Evolutionary conservation across 2,329 filamentous ascomycete genomes (phyloP).

Genomic region (Colletotrichum echinochloae): DNA sequence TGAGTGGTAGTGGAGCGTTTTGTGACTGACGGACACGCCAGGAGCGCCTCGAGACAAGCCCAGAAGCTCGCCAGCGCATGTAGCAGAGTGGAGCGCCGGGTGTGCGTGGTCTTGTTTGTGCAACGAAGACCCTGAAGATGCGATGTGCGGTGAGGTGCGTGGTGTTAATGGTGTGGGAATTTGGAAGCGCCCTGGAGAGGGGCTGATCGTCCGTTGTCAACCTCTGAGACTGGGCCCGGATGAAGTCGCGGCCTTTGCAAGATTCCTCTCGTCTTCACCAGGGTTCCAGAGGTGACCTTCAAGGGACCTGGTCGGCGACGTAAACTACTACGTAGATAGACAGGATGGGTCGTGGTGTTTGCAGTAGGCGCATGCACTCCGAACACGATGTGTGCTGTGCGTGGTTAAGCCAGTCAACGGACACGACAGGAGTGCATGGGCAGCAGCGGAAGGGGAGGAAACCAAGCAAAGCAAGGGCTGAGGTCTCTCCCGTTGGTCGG

Average conservation of each 20-base stretch:
- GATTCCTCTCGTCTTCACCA: slow-evolving; percentile 32
- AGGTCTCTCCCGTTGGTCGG: slow-evolving; percentile 28
- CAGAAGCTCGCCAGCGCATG: slow-evolving; percentile 39
- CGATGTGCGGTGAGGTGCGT: slow-evolving; percentile 39
- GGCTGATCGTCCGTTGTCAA: slow-evolving; percentile 23
- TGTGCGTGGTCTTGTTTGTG: slow-evolving; percentile 25
- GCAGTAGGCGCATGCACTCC: slow-evolving; percentile 38
- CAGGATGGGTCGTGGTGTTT: slow-evolving; percentile 31
- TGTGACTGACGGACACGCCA: slow-evolving; percentile 35
- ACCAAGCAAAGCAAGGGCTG: slow-evolving; percentile 25
- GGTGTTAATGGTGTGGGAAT: slow-evolving; percentile 4
- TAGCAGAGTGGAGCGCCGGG: slow-evolving; percentile 35
- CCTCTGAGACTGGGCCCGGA: slow-evolving; percentile 21
- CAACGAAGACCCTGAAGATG: slow-evolving; percentile 38
- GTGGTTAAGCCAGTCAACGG: slow-evolving; percentile 48
- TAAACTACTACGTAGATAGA: not conserved
- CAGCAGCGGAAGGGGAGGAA: slow-evolving; percentile 48
- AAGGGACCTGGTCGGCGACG: slow-evolving; percentile 19
- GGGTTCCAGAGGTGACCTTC: slow-evolving; percentile 18
- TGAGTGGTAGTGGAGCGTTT: slow-evolving; percentile 34
- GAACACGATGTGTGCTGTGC: slow-evolving; percentile 30
- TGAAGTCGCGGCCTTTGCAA: slow-evolving; percentile 29
- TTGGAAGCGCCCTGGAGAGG: slow-evolving; percentile 32
- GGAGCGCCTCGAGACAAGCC: slow-evolving; percentile 33
- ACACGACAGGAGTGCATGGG: slow-evolving; percentile 53